These are phyloP conservation scores for Eucalyptus camaldulensis DNA, from an alignment of 345 rosid genomes.

Conservation along the genomic window DNA sequence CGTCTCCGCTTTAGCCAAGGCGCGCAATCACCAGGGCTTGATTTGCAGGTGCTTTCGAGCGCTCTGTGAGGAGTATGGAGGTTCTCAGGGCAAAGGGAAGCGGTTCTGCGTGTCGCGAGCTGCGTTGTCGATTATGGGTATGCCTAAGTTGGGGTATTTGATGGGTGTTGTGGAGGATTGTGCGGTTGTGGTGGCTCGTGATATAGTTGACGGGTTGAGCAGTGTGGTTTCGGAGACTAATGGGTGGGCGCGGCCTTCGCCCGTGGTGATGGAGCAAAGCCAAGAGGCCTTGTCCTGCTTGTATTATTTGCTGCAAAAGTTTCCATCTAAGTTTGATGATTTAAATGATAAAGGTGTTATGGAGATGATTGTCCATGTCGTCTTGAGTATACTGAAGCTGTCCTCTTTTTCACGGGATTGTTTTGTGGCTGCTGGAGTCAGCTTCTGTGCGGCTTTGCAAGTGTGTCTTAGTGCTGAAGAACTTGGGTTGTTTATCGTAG, in stretches of 20 bases:
- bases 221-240: conserved; percentile 44
- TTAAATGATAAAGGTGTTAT: conserved; percentile 24
- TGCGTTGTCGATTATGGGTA: conserved; percentile 74
- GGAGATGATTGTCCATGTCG: conserved; percentile 45
- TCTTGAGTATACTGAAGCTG: conserved; percentile 52
- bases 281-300: conserved; percentile 88
- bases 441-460: conserved; percentile 75
- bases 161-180: conserved; percentile 63
- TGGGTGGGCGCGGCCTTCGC: conserved; percentile 72
- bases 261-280: conserved; percentile 88
- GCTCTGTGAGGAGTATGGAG: conserved; percentile 55
- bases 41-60: conserved; percentile 40
- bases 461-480: conserved; percentile 57
- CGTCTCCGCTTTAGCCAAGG: conserved; percentile 60
- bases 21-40: conserved; percentile 25
- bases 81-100: conserved; percentile 18
- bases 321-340: conserved; percentile 40
- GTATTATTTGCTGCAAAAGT: conserved; percentile 88
- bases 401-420: conserved; percentile 76
- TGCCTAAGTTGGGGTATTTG: conserved; percentile 79
- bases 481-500: conserved; percentile 56
- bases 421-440: conserved; percentile 88
- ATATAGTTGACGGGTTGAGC: conserved; percentile 58
- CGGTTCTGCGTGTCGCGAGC: conserved; percentile 75
- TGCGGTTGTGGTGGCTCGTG: conserved; percentile 60